Base-by-base conservation (phyloP, 441 rosid species). In the Erodium texanum region DNA sequence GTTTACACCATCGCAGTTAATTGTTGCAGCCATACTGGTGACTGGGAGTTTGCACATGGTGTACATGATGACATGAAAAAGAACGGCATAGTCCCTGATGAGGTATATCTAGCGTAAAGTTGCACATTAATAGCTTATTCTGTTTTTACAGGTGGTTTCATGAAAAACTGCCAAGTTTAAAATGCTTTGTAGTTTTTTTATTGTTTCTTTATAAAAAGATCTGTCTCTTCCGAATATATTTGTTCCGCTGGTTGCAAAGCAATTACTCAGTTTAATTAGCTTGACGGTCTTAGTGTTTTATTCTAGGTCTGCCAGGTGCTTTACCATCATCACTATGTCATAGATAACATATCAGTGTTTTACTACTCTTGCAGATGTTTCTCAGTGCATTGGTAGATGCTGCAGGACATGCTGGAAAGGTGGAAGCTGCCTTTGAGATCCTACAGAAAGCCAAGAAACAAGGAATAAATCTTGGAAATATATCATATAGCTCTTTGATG, bases 401-500 rank as follows among this genome's bases (percentile, higher is more conserved):
- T 52, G 97, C 97, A 5, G 98, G 97, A 52, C 94, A 89, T 82
- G 86, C 94, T 75, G 87, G 89, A 71, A 81, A 82, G 71, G 62
- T 93, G 75, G 92, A 90, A 69, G 83, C 84, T 72, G 97, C 96
- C 66, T 90, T 93, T 77, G 83, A 86, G 16, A 75, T 85, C 69
- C 73, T 89, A 64, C 81, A 76, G 73, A 91, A 82, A 76, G 95
- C 94, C 64, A 81, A 74, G 80, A 73, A 71, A 72, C 80, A 79
- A 69, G 92, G 93, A 74, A 74, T 77, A 68, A 82, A 63, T 69
- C 79, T 78, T 77, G 96, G 97, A 78, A 85, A 84, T 52, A 71
- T 90, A 79, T 74, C 93, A 74, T 93, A 90, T 74, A 90, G 98
- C 83, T 89, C 98, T 66, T 77, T 93, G 80, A 90, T 93, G 98